Evolutionary conservation across 1,284 basidiomycete species (phyloP), one percentile per base, ranked within the genome.

Genomic region (Sporisorium exsertum): DNA sequence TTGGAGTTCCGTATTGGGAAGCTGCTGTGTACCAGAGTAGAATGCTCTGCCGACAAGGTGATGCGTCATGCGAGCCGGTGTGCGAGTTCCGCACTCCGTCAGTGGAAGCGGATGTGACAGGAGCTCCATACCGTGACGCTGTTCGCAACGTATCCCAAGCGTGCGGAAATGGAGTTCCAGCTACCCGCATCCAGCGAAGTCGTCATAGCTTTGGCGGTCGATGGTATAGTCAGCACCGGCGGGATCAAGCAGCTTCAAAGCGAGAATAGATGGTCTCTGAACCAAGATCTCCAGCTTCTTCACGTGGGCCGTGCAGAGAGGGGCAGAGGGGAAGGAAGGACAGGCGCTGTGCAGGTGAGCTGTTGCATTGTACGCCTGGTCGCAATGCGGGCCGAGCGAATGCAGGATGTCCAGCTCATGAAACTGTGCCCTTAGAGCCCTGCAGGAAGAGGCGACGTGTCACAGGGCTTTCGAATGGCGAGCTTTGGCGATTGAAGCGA

Each of bases 281-380:
- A 49, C 47, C 27, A 49, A 49, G 27, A 18, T 49, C 27, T 49
- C 27, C 8, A 49, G 16, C 47, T 32, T 32, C 24, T 47, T 24
- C 46, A n/a, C 47, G 47, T 29, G 27, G 26, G 27, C 16, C 32
- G 16, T 60, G 27, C 42, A 60, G 52, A 40, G 51, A 24, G 35
- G 24, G 15, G 26, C 5, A 12, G 45, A 29, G 33, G 43, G 26
- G 42, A 5, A 33, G 37, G 15, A 8, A n/a, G 37, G 20, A 8
- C n/a, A n/a, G 37, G 18, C 15, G 18, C 7, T 32, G n/a, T 47
- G 57, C 67, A 64, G 54, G 18, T 64, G 68, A 64, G 49, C 35
- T 71, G 32, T 61, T 71, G 62, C 68, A 71, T 54, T 43, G 58
- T 20, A 60, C 62, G 62, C 58, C 67, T 58, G 22, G 43, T 52